phyloP scores from a whole-genome alignment of 2,329 filamentous ascomycete genomes.

The Aspergillus proliferans region DNA sequence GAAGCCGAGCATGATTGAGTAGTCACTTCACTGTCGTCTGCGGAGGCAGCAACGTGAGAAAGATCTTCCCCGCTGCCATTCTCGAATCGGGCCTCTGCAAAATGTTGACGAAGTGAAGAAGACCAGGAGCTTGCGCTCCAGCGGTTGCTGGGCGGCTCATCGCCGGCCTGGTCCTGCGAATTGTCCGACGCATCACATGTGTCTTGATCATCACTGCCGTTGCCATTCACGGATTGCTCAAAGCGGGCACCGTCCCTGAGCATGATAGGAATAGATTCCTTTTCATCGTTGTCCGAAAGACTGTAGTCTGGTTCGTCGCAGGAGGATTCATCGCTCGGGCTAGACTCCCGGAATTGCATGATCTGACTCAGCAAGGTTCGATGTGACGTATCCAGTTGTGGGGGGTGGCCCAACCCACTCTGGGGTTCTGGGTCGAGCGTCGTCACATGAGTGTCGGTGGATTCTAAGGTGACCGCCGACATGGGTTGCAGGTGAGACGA shows the following conservation, averaged over 20 bases:
- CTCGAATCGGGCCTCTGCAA: conserved; percentile 15
- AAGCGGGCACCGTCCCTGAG: conserved; percentile 42
- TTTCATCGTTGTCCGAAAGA: conserved; percentile 45
- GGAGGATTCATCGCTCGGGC: conserved; percentile 33
- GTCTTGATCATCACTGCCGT: conserved; percentile 26
- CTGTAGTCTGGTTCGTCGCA: conserved; percentile 33
- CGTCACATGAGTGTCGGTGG: conserved; percentile 56
- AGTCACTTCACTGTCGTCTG: conserved; percentile 22
- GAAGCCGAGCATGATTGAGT: conserved; percentile 31
- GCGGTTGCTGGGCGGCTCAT: conserved; percentile 22
- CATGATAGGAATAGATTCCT: conserved; percentile 53
- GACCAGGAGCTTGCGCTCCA: conserved; percentile 44
- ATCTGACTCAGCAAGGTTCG: conserved; percentile 44
- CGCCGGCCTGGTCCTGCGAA: conserved; percentile 11
- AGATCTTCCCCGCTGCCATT: conserved; percentile 31
- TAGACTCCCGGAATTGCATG: conserved; percentile 43
- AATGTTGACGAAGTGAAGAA: conserved; percentile 33
- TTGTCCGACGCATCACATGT: conserved; percentile 15
- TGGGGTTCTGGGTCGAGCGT: conserved; percentile 66
- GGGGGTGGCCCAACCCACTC: conserved; percentile 44
- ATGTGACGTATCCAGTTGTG: conserved; percentile 24
- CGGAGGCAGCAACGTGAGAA: conserved; percentile 21
- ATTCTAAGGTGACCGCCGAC: conserved; percentile 51
- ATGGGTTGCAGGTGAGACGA: conserved; percentile 10
- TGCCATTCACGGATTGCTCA: conserved; percentile 23